Evolutionary conservation across 2,329 filamentous ascomycete genomes (phyloP), one percentile per base, ranked within the genome.

Genomic region (Sporothrix pallida): DNA sequence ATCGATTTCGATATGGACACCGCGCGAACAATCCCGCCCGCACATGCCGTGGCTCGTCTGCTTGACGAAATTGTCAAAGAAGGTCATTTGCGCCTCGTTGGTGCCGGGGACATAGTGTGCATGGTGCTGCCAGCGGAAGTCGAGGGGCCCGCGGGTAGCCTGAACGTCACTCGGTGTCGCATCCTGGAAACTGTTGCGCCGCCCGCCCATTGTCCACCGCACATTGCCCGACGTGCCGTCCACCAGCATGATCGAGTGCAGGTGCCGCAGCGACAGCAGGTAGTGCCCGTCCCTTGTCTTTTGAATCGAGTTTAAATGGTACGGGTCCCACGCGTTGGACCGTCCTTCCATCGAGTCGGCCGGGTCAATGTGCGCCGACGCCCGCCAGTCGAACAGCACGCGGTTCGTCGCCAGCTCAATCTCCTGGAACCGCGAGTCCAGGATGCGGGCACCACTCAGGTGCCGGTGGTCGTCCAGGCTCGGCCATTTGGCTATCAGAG

Each of bases 301-400:
- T 73, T 86, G 82, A 44, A 87, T 81, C 44, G 83, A 83, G 78
- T 87, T 86, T 77, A 86, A 81, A 77, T 87, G 85, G 76, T 86
- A 87, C 75, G 83, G 86, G 77, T 87, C 86, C 80, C 84, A 87
- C n/a, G 42, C 23, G 6, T 56, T 54, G 5, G 54, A 44, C n/a
- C 20, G 15, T 2, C 37, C n/a, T 48, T 74, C 71, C 52, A 70
- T 65, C 0, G 80, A 79, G 62, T 78, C 76, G 2, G 74, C 75
- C 37, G 74, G 75, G 74, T 77, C 78, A 72, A 78, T 76, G 52
- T 89, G 86, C 73, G 89, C 87, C 10, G 89, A 79, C 75, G 85
- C 86, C 26, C 83, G 84, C 88, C 88, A 90, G 77, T 90, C 87
- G 75, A 90, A 90, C 15, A 89, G 76, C 9, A 90, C 78, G 58